Evolutionary conservation across 257 asterid genomes (phyloP).

Genomic region (Plectranthus barbatus): DNA sequence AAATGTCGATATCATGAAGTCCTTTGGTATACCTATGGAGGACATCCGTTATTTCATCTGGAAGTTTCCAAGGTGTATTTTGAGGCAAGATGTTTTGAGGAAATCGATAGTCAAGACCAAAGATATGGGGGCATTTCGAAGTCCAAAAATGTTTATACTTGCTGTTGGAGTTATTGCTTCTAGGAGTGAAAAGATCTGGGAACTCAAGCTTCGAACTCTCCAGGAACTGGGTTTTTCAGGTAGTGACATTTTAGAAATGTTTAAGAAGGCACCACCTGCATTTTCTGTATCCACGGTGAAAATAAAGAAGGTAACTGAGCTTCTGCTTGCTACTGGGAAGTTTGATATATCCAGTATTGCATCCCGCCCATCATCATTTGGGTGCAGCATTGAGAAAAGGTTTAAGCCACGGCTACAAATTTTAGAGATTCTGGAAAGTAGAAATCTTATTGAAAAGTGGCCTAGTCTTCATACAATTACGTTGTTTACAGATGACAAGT

Average conservation of each 20-base stretch:
- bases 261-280: slow-evolving; percentile 15
- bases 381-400: slow-evolving; percentile 27
- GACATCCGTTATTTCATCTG: not conserved
- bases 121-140: not conserved
- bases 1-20: slow-evolving; percentile 1
- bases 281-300: slow-evolving; percentile 17
- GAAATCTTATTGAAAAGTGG: no score
- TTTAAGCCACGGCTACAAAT: slow-evolving; percentile 25
- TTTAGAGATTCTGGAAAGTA: slow-evolving; percentile 4
- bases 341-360: no score
- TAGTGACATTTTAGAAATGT: not conserved
- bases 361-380: slow-evolving; percentile 10
- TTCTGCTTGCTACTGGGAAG: no score
- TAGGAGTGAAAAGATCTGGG: not conserved
- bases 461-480: no score
- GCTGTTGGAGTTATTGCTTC: not conserved
- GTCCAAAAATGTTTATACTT: not conserved
- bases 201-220: not conserved
- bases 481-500: no score
- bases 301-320: no score
- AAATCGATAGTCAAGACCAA: no score
- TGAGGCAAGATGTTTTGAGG: no score
- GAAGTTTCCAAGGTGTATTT: not conserved
- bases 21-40: not conserved
- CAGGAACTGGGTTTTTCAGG: slow-evolving; percentile 46